Base-by-base conservation (phyloP, 768 basidiomycete species). In the Sporobolomyces roseus region DNA sequence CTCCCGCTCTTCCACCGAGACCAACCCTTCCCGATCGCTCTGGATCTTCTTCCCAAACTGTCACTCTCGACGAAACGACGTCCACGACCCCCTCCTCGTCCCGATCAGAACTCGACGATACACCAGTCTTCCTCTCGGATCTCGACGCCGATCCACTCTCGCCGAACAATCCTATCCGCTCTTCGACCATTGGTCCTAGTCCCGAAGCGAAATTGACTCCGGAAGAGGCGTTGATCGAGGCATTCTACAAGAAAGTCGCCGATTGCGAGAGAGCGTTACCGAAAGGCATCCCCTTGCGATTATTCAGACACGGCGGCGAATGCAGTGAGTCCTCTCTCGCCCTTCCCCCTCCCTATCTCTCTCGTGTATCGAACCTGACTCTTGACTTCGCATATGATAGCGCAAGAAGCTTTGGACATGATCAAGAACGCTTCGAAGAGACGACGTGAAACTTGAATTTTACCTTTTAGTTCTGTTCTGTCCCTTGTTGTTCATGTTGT, bases 151-250 rank as follows among this genome's bases (percentile, higher is more conserved):
- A 76, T 65, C 16, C 65, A 1, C 59, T 76, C 10, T 75, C 74
- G 36, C 74, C 73, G 0, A 76, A 76, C 68, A 76, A 76, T 60
- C 75, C 75, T 1, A 63, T 74, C 4, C 61, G 68, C 17, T 30
- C 68, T n/a, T 27, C 64, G 1, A 52, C 64, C 29, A 50, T 65
- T 23, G 49, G 56, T 25, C 61, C 63, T 1, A 25, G 36, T 0
- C 35, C 58, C 1, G 33, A 36, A 25, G 60, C 49, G 25, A 51
- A 52, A 49, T 13, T 62, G 2, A 51, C 49, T 17, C 35, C 49
- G n/a, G 56, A 63, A 45, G 41, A 59, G 19, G 52, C 61, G 0
- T 14, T 60, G 12, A 36, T 71, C 51, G 52, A 66, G 45, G 65
- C 55, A 23, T 71, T 71, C 48, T 66, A 71, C 27, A n/a, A 27